Base-by-base conservation (phyloP, 768 basidiomycete species). In the Auricularia heimuer region DNA sequence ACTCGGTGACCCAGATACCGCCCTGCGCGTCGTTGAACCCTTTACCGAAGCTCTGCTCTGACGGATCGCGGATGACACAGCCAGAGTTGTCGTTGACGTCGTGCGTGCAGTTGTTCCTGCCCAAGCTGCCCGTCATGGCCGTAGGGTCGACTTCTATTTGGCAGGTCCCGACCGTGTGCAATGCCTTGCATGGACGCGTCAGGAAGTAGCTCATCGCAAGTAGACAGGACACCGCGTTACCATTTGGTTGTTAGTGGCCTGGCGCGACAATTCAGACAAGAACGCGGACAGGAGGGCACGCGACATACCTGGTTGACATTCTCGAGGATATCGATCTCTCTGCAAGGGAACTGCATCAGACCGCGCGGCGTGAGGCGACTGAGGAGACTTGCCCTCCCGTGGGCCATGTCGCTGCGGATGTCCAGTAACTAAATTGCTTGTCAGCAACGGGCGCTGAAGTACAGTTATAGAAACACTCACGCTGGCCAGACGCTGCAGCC, bases 1-100 rank as follows among this genome's bases (percentile, higher is more conserved):
- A 85, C 72, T 91, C 88, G 1, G 89, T 88, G 21, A 89, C 85
- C 67, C 82, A 92, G 10, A 89, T 81, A 14, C 92, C 92, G 35
- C 92, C 91, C 6, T 84, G 83, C 2, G 78, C 80, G 3, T 75
- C 73, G 1, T 86, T 86, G 70, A 93, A 92, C 2, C 76, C 84
- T 12, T 79, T 77, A 14, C 90, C 90, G 67, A 86, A 92, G 16
- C 84, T 85, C 2, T 75, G 74, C 1, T 81, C 70, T 34, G 77
- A 80, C 0, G 84, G 80, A 67, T 87, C 83, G 16, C 77, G 75
- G 24, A 86, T 80, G 35, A 84, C 78, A 70, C 91, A 93, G 2
- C 91, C 91, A 45, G 83, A 73, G 67, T 89, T 87, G 35, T 60
- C 34, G 11, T 24, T 14, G 56, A 14, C 54, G n/a, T 54, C n/a